These are phyloP conservation scores for Elongisporangium prolatum DNA, from an alignment of 352 stramenopile genomes.

Conservation along the genomic window DNA sequence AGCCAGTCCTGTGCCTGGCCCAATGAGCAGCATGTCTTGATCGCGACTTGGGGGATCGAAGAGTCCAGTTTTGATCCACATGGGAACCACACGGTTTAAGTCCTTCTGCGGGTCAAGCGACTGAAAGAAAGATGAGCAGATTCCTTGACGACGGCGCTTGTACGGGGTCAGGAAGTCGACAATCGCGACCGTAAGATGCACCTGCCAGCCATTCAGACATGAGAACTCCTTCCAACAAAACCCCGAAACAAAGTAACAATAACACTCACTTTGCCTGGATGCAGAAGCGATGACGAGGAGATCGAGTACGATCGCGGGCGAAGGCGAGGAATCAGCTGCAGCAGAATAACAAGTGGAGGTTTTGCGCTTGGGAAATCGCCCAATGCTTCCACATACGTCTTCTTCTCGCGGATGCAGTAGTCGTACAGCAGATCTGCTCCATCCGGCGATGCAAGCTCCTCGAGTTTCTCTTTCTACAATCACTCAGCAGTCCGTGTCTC, in stretches of 20 bases:
- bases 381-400: conserved; percentile 87
- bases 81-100: conserved; percentile 30
- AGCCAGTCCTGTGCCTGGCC: conserved; percentile 87
- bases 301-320: conserved; percentile 91
- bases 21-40: conserved; percentile 82
- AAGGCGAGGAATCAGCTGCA: conserved; percentile 83
- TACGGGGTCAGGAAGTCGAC: conserved; percentile 90
- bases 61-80: conserved; percentile 87
- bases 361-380: conserved; percentile 80
- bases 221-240: neutral
- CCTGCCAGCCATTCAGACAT: conserved; percentile 12
- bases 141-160: conserved; percentile 74
- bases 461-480: conserved; percentile 84
- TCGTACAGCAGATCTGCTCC: conserved; percentile 91
- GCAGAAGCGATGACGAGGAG: conserved; percentile 66
- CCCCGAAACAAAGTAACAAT: conserved; percentile 2
- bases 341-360: conserved; percentile 59
- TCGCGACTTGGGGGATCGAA: conserved; percentile 53
- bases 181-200: conserved; percentile 84
- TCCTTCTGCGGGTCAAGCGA: conserved; percentile 41
- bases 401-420: conserved; percentile 91
- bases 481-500: neutral
- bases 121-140: conserved; percentile 82
- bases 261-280: conserved; percentile 43
- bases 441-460: conserved; percentile 83